Evolutionary conservation across 345 rosid genomes (phyloP), one percentile per base, ranked within the genome.

Genomic region (Physaria fendleri): DNA sequence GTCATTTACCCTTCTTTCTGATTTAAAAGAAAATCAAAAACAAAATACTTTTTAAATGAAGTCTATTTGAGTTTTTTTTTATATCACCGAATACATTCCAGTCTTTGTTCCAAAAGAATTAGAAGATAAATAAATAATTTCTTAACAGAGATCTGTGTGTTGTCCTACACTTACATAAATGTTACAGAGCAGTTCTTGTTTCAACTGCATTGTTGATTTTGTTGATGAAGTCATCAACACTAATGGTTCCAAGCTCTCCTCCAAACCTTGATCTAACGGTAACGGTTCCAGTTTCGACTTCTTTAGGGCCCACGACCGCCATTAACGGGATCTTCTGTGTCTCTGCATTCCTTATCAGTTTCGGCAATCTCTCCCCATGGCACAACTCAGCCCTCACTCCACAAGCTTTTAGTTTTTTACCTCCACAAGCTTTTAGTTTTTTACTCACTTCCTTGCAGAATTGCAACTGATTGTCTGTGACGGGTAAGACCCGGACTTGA

Each of bases 291-390:
- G 80, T 77, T 67, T 84, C 97, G 3, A 77, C 89, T 80, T 92
- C 98, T 67, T 84, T 88, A 9, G 95, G 85, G 6, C 98, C 97
- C 0, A 92, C 84, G 20, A 92, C 97, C 2, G 86, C 98, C 98
- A 86, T 86, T 28, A 88, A 69, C 2, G 97, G 97, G 38, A 85
- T 71, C 77, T 84, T 92, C 77, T 83, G 97, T 73, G 86, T 92
- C 83, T 88, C 97, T 23, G 89, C 85, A 52, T 80, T 84, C 58
- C 98, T 83, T 46, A 92, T 88, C 6, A 92, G 97, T 78, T 92
- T 92, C 1, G 95, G 97, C 50, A 88, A 68, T 65, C 97, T 83
- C 74, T 92, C 97, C 0, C 97, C 90, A 21, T 86, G 94, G 75
- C 89, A 82, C 38, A 86, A 56, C 82, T 92, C 98, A 42, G 85